A percentile compares a stretch with the other conserved stretches of the same genome.
Conservation (phyloP, 192 early-diverging fungal genomes). For the Glomus cerebriforme region DNA sequence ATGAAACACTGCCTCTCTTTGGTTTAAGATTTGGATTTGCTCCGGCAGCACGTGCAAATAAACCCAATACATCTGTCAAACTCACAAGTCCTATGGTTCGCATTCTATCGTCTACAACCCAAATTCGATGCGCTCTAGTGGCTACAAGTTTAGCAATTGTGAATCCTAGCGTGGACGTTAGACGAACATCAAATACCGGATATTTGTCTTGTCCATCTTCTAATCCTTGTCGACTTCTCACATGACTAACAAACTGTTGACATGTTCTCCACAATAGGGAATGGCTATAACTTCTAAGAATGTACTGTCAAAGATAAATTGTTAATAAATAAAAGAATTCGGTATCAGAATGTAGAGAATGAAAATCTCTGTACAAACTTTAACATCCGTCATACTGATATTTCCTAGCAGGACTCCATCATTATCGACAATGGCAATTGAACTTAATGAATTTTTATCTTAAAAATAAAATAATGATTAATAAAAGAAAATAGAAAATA, state of each 20-base stretch:
- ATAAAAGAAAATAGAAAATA: background rate
- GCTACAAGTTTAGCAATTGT: constrained; percentile 78
- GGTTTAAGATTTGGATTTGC: constrained; percentile 15
- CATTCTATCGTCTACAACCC: constrained; percentile 65
- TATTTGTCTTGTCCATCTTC: constrained; percentile 68
- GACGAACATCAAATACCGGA: constrained; percentile 76
- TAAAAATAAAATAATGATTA: constrained; percentile 7
- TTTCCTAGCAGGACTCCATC: constrained; percentile 62
- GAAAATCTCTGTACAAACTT: constrained; percentile 36
- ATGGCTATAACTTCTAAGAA: constrained; percentile 45
- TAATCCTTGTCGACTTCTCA: constrained; percentile 63
- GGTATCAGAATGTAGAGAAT: background rate
- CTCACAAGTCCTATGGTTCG: constrained; percentile 71
- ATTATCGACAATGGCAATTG: constrained; percentile 59
- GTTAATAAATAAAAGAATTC: background rate
- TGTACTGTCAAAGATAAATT: constrained; percentile 24
- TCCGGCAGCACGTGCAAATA: constrained; percentile 41
- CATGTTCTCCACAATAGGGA: constrained; percentile 57
- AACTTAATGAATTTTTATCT: constrained; percentile 63
- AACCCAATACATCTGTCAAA: constrained; percentile 75
- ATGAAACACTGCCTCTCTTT: background rate
- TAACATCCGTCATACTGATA: constrained; percentile 72
- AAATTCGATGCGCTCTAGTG: constrained; percentile 80
- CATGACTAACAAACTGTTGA: constrained; percentile 62
- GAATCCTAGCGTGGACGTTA: constrained; percentile 68